Percentiles rank a stretch among this genome's conserved stretches.
Evolutionary conservation across 2,329 filamentous ascomycete genomes (phyloP).

Genomic region (Thermomyces lanuginosus): DNA sequence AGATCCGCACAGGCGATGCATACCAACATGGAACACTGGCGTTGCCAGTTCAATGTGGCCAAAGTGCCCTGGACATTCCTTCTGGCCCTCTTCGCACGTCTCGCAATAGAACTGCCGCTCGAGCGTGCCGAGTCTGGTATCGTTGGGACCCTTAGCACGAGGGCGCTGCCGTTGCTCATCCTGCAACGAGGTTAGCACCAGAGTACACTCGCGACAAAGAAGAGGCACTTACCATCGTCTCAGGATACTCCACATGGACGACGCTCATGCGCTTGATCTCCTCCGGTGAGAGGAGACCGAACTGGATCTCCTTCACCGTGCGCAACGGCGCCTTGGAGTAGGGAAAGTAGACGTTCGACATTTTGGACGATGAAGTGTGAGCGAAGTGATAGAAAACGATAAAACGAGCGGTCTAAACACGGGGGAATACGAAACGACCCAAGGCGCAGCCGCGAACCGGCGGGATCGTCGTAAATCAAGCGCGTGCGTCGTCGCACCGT

Average conservation of each 20-base stretch:
- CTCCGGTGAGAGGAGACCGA: conserved; percentile 90
- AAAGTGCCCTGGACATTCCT: conserved; percentile 93
- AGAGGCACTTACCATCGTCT: conserved; percentile 58
- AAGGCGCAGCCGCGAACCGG: too few relatives aligned
- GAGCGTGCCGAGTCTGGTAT: conserved; percentile 89
- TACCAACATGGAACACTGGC: conserved; percentile 77
- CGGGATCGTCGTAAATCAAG: too few relatives aligned
- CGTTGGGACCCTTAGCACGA: conserved; percentile 81
- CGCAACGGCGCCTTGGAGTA: conserved; percentile 92
- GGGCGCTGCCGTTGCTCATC: conserved; percentile 86
- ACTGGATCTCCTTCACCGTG: conserved; percentile 98
- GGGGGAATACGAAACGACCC: neutral
- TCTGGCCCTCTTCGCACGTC: conserved; percentile 90
- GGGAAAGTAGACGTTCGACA: conserved; percentile 84
- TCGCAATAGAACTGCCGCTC: conserved; percentile 91
- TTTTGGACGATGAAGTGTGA: conserved; percentile 32
- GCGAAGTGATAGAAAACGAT: neutral
- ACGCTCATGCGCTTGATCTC: conserved; percentile 99
- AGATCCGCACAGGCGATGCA: conserved; percentile 6
- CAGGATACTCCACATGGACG: conserved; percentile 88
- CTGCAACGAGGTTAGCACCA: conserved; percentile 18
- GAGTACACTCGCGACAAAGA: conserved; percentile 7
- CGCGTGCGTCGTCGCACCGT: conserved; percentile 6
- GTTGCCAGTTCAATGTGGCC: conserved; percentile 96
- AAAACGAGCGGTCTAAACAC: neutral